A percentile compares a stretch with the other conserved stretches of the same genome.
Evolutionary conservation across 192 early-diverging fungal species (phyloP).

Genomic region (Backusella tarrabulga): DNA sequence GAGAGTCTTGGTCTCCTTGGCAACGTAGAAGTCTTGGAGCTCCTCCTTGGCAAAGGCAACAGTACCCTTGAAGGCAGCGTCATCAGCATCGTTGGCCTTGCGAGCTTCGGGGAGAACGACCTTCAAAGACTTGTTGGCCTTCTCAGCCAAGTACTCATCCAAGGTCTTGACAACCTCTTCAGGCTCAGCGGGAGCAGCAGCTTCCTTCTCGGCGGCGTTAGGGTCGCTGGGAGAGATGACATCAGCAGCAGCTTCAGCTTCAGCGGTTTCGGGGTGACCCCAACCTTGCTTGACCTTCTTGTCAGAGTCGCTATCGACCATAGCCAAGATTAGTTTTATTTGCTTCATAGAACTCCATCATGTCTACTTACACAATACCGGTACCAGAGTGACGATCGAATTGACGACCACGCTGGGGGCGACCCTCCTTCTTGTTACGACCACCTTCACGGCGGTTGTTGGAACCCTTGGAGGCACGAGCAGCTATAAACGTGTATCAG

Average conservation of each 20-base stretch:
- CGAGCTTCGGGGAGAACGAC: slow-evolving; percentile 61
- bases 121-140: slow-evolving; percentile 57
- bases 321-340: not conserved
- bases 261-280: slow-evolving; percentile 65
- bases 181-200: slow-evolving; percentile 56
- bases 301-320: slow-evolving; percentile 59
- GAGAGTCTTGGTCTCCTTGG: slow-evolving; percentile 44
- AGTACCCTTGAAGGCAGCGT: slow-evolving; percentile 78
- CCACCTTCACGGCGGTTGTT: slow-evolving; percentile 43
- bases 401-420: slow-evolving; percentile 60
- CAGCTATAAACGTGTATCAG: not conserved
- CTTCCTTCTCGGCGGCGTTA: slow-evolving; percentile 34
- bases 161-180: slow-evolving; percentile 85
- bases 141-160: slow-evolving; percentile 82
- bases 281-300: slow-evolving; percentile 92
- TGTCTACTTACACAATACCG: slow-evolving; percentile 54
- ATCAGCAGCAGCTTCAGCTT: slow-evolving; percentile 44
- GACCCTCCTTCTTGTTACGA: slow-evolving; percentile 26
- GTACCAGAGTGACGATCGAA: slow-evolving; percentile 87
- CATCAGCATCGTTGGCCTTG: slow-evolving; percentile 87
- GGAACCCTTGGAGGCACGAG: slow-evolving; percentile 46
- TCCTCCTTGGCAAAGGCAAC: slow-evolving; percentile 71
- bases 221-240: slow-evolving; percentile 25
- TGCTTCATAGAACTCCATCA: not conserved
- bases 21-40: slow-evolving; percentile 72